Evolutionary conservation across 306 rosid species (phyloP).

Genomic region (Quercus alba): DNA sequence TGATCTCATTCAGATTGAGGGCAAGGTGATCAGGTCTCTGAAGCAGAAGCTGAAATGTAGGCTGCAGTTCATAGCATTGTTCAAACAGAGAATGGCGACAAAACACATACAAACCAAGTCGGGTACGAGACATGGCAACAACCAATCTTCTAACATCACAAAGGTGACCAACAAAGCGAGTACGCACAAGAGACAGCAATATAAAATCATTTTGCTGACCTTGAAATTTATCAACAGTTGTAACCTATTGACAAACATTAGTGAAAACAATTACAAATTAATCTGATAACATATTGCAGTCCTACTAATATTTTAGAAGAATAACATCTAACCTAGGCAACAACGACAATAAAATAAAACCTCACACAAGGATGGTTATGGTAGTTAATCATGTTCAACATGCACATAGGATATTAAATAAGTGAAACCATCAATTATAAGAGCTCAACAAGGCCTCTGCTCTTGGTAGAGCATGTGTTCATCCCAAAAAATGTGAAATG

Average conservation of each 20-base stretch:
- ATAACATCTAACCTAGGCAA: background rate
- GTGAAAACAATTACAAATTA: too few relatives aligned
- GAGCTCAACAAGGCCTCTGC: too few relatives aligned
- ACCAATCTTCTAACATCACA: constrained; percentile 97
- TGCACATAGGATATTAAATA: too few relatives aligned
- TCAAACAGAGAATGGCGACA: constrained; percentile 87
- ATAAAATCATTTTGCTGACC: constrained; percentile 99
- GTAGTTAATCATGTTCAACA: too few relatives aligned
- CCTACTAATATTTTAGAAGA: background rate
- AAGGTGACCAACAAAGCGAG: constrained; percentile 93
- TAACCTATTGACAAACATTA: constrained; percentile 45
- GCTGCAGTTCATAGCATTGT: constrained; percentile 95
- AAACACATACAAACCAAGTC: constrained; percentile 87
- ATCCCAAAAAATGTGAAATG: background rate
- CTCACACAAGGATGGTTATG: background rate
- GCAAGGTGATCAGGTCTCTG: constrained; percentile 82
- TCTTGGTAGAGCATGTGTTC: too few relatives aligned
- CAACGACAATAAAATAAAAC: background rate
- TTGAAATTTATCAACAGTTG: constrained; percentile 97
- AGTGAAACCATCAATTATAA: too few relatives aligned
- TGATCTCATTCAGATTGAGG: constrained; percentile 64
- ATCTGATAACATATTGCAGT: background rate
- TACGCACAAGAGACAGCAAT: constrained; percentile 88
- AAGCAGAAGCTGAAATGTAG: constrained; percentile 86
- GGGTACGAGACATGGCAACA: constrained; percentile 98